Percentiles rank a stretch among this genome's conserved stretches.
Evolutionary conservation across 148 eudicot genomes (phyloP).

Genomic region (Fallopia convolvulus): DNA sequence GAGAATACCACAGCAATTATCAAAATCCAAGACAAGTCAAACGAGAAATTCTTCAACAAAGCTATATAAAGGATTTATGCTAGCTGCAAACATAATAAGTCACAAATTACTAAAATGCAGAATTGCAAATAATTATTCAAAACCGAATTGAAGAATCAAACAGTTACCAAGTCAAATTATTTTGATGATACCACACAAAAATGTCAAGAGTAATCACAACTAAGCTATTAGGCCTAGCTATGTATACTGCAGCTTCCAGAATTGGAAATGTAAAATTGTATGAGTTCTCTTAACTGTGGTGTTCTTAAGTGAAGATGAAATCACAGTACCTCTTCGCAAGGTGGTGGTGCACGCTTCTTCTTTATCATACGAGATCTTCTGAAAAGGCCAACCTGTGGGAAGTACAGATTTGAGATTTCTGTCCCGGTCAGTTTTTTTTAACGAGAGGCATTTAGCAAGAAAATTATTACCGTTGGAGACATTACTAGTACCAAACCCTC

Average conservation of each 20-base stretch:
- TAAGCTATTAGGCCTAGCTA: not conserved
- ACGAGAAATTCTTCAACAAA: not conserved
- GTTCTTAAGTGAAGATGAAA: not conserved
- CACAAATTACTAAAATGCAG: not conserved
- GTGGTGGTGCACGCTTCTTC: conserved; percentile 72
- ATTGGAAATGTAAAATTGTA: not conserved
- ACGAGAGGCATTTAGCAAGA: conserved; percentile 5
- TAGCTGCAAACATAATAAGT: too few species aligned
- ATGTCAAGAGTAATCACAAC: not conserved
- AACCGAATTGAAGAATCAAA: not conserved
- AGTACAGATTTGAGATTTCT: conserved; percentile 7
- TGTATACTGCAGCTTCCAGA: not conserved
- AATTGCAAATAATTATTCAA: not conserved
- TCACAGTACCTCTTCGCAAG: conserved; percentile 73
- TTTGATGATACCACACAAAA: not conserved
- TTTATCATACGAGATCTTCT: conserved; percentile 79
- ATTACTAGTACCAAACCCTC: conserved; percentile 63
- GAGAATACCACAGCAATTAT: not conserved
- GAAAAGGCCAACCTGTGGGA: conserved; percentile 77
- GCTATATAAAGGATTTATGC: too few species aligned
- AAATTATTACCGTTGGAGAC: conserved; percentile 66
- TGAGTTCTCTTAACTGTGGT: not conserved
- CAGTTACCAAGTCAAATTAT: not conserved
- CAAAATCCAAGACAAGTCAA: not conserved
- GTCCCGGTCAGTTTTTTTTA: not conserved